A percentile compares a stretch with the other conserved stretches of the same genome.
Conservation (phyloP, 2,329 filamentous ascomycete species). For the Hymenoscyphus fraxineus region DNA sequence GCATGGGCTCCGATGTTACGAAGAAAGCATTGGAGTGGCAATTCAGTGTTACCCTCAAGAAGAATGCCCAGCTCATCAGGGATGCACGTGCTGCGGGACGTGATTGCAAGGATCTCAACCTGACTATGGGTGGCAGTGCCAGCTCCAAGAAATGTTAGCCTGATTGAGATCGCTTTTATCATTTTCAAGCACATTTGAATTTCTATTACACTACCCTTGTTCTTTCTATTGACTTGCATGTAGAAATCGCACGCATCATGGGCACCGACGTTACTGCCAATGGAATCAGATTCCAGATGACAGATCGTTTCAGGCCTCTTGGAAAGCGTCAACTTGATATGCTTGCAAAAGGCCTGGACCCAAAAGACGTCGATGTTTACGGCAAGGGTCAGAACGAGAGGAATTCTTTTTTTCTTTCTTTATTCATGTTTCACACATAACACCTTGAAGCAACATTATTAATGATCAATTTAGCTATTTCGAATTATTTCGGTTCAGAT, state of each 20-base stretch:
- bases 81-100: constrained; percentile 28
- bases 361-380: constrained; percentile 31
- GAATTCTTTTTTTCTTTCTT: constrained; percentile 3
- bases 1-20: constrained; percentile 46
- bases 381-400: not conserved
- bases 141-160: constrained; percentile 13
- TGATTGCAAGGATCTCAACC: constrained; percentile 27
- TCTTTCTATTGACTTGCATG: constrained; percentile 10
- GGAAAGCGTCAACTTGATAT: constrained; percentile 46
- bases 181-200: constrained; percentile 6
- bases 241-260: constrained; percentile 26
- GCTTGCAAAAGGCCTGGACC: constrained; percentile 43
- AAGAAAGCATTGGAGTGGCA: constrained; percentile 33
- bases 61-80: constrained; percentile 36
- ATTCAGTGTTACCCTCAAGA: constrained; percentile 33
- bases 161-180: not conserved
- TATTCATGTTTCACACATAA: not conserved
- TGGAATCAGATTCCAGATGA: constrained; percentile 24
- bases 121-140: not conserved
- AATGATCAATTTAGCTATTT: constrained; percentile 46
- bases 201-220: not conserved
- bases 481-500: constrained; percentile 54
- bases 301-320: constrained; percentile 44
- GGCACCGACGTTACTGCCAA: constrained; percentile 25
- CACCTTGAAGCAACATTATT: not conserved